These are phyloP conservation scores for Oryza punctata DNA, from an alignment of 176 grass and related monocot genomes.

Conservation along the genomic window DNA sequence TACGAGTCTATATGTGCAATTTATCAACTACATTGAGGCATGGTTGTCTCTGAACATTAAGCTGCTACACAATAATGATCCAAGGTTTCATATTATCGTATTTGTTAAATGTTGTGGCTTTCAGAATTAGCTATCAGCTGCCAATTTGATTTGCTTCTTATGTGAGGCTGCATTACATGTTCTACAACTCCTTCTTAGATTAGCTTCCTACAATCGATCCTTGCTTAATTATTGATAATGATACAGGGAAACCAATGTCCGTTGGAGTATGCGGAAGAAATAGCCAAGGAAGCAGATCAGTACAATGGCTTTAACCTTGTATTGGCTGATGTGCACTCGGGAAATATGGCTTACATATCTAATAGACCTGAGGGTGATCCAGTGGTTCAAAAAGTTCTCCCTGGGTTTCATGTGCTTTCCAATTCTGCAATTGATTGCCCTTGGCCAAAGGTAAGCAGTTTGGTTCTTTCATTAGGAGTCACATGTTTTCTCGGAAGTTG, in stretches of 20 bases:
- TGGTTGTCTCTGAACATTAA: background rate
- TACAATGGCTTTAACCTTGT: constrained; percentile 93
- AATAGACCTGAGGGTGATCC: constrained; percentile 60
- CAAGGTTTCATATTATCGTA: background rate
- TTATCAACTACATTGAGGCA: background rate
- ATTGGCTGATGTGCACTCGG: constrained; percentile 65
- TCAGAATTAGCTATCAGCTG: background rate
- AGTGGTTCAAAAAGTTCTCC: constrained; percentile 62
- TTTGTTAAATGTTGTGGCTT: constrained; percentile 7
- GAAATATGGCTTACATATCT: constrained; percentile 84
- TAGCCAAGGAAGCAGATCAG: constrained; percentile 75
- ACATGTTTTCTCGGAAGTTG: constrained; percentile 12
- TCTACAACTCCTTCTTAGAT: background rate
- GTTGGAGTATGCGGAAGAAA: constrained; percentile 70
- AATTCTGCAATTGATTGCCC: constrained; percentile 78
- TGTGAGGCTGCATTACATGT: background rate
- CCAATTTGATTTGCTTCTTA: background rate
- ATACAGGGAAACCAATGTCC: constrained; percentile 54
- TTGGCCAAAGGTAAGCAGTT: constrained; percentile 79
- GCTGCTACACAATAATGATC: background rate
- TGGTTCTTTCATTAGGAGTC: background rate
- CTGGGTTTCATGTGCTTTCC: constrained; percentile 87
- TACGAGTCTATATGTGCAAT: background rate
- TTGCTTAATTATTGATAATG: background rate
- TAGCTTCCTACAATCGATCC: background rate